Percentiles rank a stretch among this genome's conserved stretches.
phyloP scores from a whole-genome alignment of 1,139 yeast genomes.

The Pichia terricola region DNA sequence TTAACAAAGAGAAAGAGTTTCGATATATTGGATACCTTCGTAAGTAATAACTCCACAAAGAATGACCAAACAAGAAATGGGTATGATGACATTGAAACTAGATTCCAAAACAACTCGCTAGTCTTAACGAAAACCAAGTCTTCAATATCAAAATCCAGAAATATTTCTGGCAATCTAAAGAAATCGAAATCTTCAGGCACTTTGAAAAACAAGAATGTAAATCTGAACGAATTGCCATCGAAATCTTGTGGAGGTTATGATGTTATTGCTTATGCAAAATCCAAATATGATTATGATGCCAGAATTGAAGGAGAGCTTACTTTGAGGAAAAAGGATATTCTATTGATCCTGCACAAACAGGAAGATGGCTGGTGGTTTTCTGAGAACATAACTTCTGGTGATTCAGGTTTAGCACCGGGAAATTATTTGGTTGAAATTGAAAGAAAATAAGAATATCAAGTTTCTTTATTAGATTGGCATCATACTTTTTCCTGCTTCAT shows the following conservation, averaged over 20 bases:
- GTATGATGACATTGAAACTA: neutral
- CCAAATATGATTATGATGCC: constrained; percentile 65
- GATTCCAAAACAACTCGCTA: neutral
- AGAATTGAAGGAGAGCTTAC: constrained; percentile 71
- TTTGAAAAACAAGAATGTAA: constrained; percentile 13
- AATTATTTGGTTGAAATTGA: constrained; percentile 41
- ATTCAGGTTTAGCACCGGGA: constrained; percentile 75
- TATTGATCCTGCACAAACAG: constrained; percentile 63
- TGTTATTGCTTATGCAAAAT: constrained; percentile 52
- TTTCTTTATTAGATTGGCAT: neutral
- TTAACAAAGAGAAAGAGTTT: no score
- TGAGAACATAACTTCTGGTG: constrained; percentile 52
- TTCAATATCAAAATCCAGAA: neutral
- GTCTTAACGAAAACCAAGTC: neutral
- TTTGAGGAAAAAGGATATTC: constrained; percentile 66
- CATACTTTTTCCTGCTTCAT: neutral
- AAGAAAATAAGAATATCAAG: neutral
- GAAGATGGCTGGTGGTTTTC: constrained; percentile 91
- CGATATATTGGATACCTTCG: neutral
- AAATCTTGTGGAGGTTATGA: constrained; percentile 28
- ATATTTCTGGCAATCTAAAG: neutral
- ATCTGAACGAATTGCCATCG: constrained; percentile 19
- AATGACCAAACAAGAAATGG: no score
- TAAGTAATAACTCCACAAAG: no score
- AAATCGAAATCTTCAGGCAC: constrained; percentile 22